Percentiles rank a stretch among this genome's conserved stretches.
phyloP scores from a whole-genome alignment of 345 rosid species.

The Aurinia saxatilis region DNA sequence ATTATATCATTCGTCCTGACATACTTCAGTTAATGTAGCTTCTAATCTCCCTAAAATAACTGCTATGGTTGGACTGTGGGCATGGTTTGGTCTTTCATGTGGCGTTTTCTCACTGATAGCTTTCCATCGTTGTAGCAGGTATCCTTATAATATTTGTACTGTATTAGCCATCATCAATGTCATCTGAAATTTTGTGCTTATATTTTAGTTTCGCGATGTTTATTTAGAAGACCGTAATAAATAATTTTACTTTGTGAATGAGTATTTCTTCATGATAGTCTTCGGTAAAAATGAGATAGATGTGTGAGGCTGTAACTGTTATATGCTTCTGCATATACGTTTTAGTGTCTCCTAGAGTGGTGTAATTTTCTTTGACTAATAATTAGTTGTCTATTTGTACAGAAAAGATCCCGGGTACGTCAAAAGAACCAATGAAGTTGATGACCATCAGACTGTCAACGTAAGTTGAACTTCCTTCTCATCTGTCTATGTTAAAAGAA shows the following conservation, averaged over 20 bases:
- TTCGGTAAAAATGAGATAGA: slow-evolving; percentile 1
- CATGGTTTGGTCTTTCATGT: slow-evolving; percentile 60
- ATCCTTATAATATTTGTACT: slow-evolving; percentile 18
- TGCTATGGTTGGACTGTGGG: slow-evolving; percentile 84
- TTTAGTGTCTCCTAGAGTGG: background rate
- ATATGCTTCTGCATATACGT: background rate
- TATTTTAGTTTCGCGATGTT: background rate
- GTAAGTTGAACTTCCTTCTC: slow-evolving; percentile 10
- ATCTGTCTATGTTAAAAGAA: slow-evolving; percentile 9
- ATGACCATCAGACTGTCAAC: slow-evolving; percentile 10
- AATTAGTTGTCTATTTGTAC: slow-evolving; percentile 29
- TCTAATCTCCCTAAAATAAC: slow-evolving; percentile 75
- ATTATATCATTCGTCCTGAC: slow-evolving; percentile 6
- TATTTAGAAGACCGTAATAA: background rate
- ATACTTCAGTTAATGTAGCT: slow-evolving; percentile 41
- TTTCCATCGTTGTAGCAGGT: slow-evolving; percentile 79
- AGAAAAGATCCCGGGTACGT: slow-evolving; percentile 88
- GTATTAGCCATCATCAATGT: background rate
- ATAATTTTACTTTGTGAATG: background rate
- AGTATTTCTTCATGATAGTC: background rate
- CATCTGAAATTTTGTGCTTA: background rate
- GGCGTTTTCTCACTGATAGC: slow-evolving; percentile 51
- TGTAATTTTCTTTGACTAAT: background rate
- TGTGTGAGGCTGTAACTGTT: slow-evolving; percentile 6
- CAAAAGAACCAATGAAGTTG: slow-evolving; percentile 40